These are phyloP conservation scores for Neurospora sp. DNA, from an alignment of 495 filamentous ascomycete species.

Conservation along the genomic window DNA sequence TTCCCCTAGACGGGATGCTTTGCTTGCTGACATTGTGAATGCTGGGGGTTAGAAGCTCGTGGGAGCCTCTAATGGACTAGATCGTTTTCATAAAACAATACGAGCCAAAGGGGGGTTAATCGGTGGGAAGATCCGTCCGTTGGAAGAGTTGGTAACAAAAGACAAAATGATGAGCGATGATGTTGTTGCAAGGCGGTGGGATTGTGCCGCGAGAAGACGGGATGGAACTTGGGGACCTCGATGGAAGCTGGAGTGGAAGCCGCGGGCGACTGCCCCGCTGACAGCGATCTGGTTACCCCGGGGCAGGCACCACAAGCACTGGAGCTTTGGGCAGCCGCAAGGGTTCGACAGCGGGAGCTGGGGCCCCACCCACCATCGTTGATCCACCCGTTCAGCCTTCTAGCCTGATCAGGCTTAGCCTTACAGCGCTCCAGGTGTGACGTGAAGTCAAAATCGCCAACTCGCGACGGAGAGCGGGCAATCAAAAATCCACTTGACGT, in stretches of 20 bases:
- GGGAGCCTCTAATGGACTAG: not conserved
- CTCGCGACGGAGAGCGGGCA: constrained; percentile 17
- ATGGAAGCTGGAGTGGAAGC: not conserved
- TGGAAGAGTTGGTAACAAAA: too few species aligned
- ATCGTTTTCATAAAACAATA: not conserved
- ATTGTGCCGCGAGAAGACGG: constrained; percentile 2
- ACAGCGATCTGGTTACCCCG: not conserved
- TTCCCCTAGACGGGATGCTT: constrained; percentile 90
- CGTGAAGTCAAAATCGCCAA: not conserved
- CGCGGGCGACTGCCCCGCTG: not conserved
- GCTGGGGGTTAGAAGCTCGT: not conserved
- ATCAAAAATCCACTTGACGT: constrained; percentile 20
- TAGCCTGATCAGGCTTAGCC: not conserved
- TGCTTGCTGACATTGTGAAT: constrained; percentile 63
- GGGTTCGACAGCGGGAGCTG: not conserved
- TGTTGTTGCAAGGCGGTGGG: constrained; percentile 12
- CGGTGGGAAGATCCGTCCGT: too few species aligned
- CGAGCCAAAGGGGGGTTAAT: too few species aligned
- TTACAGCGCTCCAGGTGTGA: not conserved
- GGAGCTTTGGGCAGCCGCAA: not conserved
- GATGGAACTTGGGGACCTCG: not conserved
- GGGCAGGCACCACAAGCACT: not conserved
- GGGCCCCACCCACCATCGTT: not conserved
- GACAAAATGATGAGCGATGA: not conserved
- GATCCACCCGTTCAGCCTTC: not conserved